Conservation (phyloP, 306 rosid species). For the Rosa persica region DNA sequence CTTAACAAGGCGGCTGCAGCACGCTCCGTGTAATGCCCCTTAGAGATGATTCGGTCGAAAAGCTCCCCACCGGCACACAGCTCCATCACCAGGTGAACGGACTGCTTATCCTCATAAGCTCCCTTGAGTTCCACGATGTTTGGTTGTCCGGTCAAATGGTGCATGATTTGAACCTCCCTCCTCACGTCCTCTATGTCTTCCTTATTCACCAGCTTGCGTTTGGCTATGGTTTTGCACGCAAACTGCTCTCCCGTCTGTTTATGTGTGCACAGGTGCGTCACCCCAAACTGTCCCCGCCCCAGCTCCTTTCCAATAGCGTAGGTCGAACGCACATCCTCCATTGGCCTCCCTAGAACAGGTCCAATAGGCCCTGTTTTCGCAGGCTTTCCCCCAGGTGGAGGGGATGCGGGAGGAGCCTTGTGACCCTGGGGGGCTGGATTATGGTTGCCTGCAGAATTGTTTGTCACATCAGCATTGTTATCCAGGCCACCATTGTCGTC, state of each 20-base stretch:
- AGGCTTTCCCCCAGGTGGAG: constrained; percentile 31
- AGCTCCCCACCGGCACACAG: constrained; percentile 94
- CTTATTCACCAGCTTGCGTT: constrained; percentile 75
- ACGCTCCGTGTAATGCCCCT: constrained; percentile 93
- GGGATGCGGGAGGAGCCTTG: constrained; percentile 28
- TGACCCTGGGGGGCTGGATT: constrained; percentile 22
- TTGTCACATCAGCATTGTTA: background rate
- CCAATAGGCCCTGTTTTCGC: constrained; percentile 47
- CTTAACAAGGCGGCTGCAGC: constrained; percentile 82
- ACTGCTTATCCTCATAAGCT: constrained; percentile 86
- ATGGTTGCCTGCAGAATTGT: background rate
- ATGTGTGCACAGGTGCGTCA: constrained; percentile 75
- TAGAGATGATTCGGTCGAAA: constrained; percentile 86
- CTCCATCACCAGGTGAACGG: constrained; percentile 93
- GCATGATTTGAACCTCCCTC: constrained; percentile 97
- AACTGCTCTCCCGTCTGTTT: constrained; percentile 68
- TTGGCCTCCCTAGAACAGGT: constrained; percentile 73
- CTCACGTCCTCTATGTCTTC: constrained; percentile 88
- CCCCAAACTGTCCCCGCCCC: constrained; percentile 94
- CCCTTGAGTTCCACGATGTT: constrained; percentile 90
- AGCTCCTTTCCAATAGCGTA: constrained; percentile 83
- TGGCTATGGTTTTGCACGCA: constrained; percentile 94
- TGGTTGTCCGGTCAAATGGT: constrained; percentile 77
- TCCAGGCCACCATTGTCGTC: constrained; percentile 22
- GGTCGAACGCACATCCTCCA: constrained; percentile 65